Conservation (phyloP, 371 early-diverging fungal species). For the Syncephalastrum contaminatum region DNA sequence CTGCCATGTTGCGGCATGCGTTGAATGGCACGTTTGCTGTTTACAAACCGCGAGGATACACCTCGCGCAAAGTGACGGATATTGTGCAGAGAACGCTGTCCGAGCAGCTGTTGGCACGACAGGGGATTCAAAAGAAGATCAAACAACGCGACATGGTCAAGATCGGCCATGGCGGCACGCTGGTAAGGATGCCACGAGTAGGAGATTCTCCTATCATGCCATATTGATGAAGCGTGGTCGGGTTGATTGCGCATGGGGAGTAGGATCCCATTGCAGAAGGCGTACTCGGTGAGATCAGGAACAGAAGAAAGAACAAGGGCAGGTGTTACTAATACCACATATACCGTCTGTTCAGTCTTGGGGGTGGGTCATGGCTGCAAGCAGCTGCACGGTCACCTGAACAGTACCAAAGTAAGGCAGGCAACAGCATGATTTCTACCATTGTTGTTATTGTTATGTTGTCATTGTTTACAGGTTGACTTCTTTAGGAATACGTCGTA, state of each 20-base stretch:
- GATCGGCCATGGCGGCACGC: constrained; percentile 56
- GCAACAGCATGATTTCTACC: too few species aligned
- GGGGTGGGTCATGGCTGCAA: constrained; percentile 53
- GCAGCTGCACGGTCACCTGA: constrained; percentile 27
- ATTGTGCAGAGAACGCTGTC: constrained; percentile 28
- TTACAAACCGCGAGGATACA: constrained; percentile 45
- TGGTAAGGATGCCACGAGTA: constrained; percentile 21
- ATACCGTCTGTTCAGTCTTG: constrained; percentile 21
- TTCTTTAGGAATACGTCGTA: constrained; percentile 41
- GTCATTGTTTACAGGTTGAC: neutral
- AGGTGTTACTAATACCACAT: too few species aligned
- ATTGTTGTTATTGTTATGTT: neutral
- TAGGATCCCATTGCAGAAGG: constrained; percentile 58
- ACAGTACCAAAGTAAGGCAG: constrained; percentile 30
- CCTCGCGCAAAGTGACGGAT: constrained; percentile 40
- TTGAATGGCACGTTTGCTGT: constrained; percentile 45
- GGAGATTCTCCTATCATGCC: neutral
- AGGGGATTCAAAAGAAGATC: constrained; percentile 4
- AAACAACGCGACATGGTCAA: constrained; percentile 30
- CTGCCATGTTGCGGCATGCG: constrained; percentile 10
- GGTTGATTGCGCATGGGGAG: neutral
- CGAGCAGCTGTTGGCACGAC: constrained; percentile 11
- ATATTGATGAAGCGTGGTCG: neutral
- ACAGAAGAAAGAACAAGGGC: too few species aligned
- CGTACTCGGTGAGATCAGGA: constrained; percentile 29